Conservation (phyloP, 768 basidiomycete species). For the Termitomyces sp. region DNA sequence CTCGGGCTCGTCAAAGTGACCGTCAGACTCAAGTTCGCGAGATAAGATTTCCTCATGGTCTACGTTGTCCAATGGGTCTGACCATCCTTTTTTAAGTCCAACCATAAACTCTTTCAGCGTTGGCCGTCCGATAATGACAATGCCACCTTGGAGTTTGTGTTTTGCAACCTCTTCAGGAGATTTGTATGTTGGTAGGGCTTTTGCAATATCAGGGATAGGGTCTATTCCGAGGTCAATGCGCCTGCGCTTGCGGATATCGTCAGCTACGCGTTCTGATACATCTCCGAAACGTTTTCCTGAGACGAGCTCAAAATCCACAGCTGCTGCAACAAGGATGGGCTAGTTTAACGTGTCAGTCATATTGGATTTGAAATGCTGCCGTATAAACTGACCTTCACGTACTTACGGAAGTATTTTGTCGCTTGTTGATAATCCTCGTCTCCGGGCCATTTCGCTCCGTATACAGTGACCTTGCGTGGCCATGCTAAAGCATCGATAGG, state of each 20-base stretch:
- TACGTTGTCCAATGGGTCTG: slow-evolving; percentile 60
- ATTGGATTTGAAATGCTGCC: slow-evolving; percentile 11
- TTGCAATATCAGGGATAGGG: slow-evolving; percentile 33
- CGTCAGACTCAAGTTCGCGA: slow-evolving; percentile 64
- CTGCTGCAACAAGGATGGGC: slow-evolving; percentile 94
- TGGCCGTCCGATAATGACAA: slow-evolving; percentile 81
- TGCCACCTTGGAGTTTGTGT: slow-evolving; percentile 76
- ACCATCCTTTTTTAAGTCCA: slow-evolving; percentile 84
- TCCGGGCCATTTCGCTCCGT: slow-evolving; percentile 88
- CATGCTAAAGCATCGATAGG: slow-evolving; percentile 59
- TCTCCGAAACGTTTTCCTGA: slow-evolving; percentile 84
- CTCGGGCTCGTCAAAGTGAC: slow-evolving; percentile 71
- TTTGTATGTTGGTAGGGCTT: slow-evolving; percentile 50
- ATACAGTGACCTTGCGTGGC: slow-evolving; percentile 81
- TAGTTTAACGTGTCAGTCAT: slow-evolving; percentile 28
- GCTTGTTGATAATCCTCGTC: slow-evolving; percentile 89
- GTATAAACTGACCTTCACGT: slow-evolving; percentile 77
- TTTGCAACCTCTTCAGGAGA: slow-evolving; percentile 48
- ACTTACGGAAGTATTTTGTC: slow-evolving; percentile 90
- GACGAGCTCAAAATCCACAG: slow-evolving; percentile 86
- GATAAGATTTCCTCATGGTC: slow-evolving; percentile 74
- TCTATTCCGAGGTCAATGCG: slow-evolving; percentile 67
- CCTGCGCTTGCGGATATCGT: slow-evolving; percentile 68
- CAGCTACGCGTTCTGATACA: slow-evolving; percentile 69
- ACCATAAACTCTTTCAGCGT: slow-evolving; percentile 95